Evolutionary conservation across 352 stramenopile species (phyloP), one percentile per base, ranked within the genome.

Genomic region (Phytophthora pini): DNA sequence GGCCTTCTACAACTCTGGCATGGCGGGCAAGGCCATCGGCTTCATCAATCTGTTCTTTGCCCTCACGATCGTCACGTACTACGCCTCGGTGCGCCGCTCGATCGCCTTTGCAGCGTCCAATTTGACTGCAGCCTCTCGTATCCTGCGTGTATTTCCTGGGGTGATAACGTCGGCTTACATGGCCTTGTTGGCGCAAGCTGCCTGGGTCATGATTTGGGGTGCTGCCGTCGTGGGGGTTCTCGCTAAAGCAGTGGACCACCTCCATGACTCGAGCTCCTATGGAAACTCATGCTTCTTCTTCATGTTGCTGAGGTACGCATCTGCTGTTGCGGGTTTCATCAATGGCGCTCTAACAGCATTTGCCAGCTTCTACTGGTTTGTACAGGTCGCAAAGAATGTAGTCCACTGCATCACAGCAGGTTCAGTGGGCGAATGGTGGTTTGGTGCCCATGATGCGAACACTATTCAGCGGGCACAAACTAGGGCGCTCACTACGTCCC

Each of bases 381-480:
- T 94, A 44, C 84, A 96, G 59, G 88, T 96, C 8, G 71, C 79
- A 10, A 90, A 89, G 72, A 96, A 93, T 61, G 74, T 93, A 24
- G 87, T 96, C n/a, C 88, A 96, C 61, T 96, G 88, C 68, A 77
- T 94, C 12, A 77, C 87, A 10, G 83, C 88, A 17, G 87, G 88
- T 50, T 72, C 87, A 0, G 85, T 96, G 13, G 86, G 87, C 24
- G 88, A 96, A 56, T 96, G 88, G 88, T 96, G 88, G 88, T 92
- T 91, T 44, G 85, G 84, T 43, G 60, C 81, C 12, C 81, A 94
- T 55, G 84, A 94, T 17, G 61, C 66, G 10, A 87, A 92, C 47
- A 92, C 86, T 4, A 83, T 95, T 15, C 79, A 88, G 36, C 83
- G 88, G 1, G 74, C 88, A 11, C 70, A 82, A 58, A 82, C 75